Conservation (phyloP, 106 monocot species). For the Dioscorea zingiberensis region DNA sequence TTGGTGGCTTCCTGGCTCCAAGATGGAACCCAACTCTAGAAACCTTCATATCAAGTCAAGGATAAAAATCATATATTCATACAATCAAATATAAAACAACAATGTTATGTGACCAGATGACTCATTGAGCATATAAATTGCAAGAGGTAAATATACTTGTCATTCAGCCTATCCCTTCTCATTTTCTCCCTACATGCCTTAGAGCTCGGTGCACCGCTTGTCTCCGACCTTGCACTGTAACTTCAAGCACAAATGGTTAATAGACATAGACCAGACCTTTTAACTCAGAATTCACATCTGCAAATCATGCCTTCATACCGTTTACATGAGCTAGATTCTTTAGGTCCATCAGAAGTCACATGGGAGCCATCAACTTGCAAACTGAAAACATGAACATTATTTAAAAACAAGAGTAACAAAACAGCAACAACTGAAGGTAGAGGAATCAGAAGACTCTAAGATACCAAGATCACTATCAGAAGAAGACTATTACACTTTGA, state of each 20-base stretch:
- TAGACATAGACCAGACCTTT: not conserved
- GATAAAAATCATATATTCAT: not conserved
- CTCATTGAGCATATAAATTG: too few species aligned
- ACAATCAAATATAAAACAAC: not conserved
- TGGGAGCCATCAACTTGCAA: constrained; percentile 33
- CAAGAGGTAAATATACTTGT: constrained; percentile 33
- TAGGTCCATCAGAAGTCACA: constrained; percentile 25
- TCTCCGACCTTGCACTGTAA: constrained; percentile 48
- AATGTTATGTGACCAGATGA: too few species aligned
- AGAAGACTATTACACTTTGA: too few species aligned
- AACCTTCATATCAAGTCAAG: constrained; percentile 29
- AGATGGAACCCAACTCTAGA: constrained; percentile 49
- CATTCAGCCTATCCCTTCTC: constrained; percentile 79
- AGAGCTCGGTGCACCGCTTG: constrained; percentile 29
- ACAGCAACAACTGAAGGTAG: too few species aligned
- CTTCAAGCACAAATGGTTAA: constrained; percentile 1
- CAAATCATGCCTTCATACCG: constrained; percentile 26
- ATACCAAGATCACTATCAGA: too few species aligned
- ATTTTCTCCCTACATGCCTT: constrained; percentile 86
- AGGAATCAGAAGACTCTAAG: too few species aligned
- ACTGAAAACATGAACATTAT: constrained; percentile 16
- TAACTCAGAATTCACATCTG: not conserved
- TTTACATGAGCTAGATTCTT: constrained; percentile 39
- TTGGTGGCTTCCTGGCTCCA: constrained; percentile 70
- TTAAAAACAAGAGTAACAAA: too few species aligned